Conservation (phyloP, 2,329 filamentous ascomycete species). For the Aspergillus sp. region DNA sequence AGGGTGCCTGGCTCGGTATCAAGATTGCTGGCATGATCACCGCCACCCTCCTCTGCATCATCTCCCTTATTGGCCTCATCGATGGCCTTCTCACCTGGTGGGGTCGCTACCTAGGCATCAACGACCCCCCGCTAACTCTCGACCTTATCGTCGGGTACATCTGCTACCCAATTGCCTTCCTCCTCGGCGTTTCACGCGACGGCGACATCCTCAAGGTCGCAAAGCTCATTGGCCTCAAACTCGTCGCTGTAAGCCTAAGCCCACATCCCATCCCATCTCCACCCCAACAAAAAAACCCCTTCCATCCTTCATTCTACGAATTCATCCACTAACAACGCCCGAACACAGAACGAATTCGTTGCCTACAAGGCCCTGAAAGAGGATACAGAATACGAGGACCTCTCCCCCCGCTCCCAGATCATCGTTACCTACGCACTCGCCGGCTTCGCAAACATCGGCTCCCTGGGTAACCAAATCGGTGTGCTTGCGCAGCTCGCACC, state of each 20-base stretch:
- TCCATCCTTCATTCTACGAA: background rate
- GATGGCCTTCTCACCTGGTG: constrained; percentile 82
- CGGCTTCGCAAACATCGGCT: constrained; percentile 80
- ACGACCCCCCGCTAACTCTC: constrained; percentile 67
- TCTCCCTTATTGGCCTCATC: constrained; percentile 70
- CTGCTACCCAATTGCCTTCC: constrained; percentile 74
- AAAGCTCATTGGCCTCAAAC: constrained; percentile 78
- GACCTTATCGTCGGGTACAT: constrained; percentile 75
- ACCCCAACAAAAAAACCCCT: background rate
- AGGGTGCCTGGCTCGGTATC: constrained; percentile 80
- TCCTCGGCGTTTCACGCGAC: constrained; percentile 73
- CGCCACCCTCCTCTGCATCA: constrained; percentile 77
- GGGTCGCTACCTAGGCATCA: constrained; percentile 75
- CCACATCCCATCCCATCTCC: background rate
- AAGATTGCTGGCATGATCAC: constrained; percentile 85
- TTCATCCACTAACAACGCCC: background rate
- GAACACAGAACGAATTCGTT: constrained; percentile 69
- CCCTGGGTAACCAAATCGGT: constrained; percentile 85
- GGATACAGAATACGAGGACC: constrained; percentile 52
- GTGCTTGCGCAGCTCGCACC: constrained; percentile 81
- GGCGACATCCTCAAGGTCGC: constrained; percentile 68
- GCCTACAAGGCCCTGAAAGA: constrained; percentile 63
- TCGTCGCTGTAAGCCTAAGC: constrained; percentile 62
- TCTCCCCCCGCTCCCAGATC: constrained; percentile 70
- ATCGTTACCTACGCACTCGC: constrained; percentile 87